Base-by-base conservation (phyloP, 164 flowering plant genomes). In the Vitis amurensis region DNA sequence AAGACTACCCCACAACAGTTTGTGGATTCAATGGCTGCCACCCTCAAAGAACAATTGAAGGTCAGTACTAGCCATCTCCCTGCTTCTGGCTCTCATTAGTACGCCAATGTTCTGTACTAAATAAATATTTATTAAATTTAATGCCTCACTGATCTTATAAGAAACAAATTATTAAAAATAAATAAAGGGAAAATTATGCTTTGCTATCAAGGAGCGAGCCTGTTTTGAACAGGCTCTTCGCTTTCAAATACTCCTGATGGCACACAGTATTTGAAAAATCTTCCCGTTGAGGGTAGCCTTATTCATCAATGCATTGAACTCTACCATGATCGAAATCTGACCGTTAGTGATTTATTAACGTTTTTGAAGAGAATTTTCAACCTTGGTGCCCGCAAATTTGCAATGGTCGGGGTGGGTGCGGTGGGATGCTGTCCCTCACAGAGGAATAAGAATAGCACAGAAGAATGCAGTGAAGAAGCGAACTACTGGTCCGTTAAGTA, bases 341-440 rank as follows among this genome's bases (percentile, higher is more conserved):
- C 44, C 44, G 7, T 37, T 37, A 56, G 11, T 19, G 44, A 4
- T 58, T 47, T 44, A 55, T 31, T 5, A 6, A 12, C 70, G 50
- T 62, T 64, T 30, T 69, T 64, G 75, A 88, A 93, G 98, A 50
- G 73, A 29, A 50, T 91, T 23, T 71, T 89, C 62, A 64, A 68
- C 31, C 68, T 78, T 19, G 92, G 93, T 5, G 97, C 76, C 3
- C 86, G 95, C 19, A 91, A 93, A 56, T 81, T 87, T 53, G 71
- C 75, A 4, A 37, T 86, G 0, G 63, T 76, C 0, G 97, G 94
- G 2, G 29, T 78, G 3, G 79, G 83, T 10, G 77, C 84, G 4
- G 71, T 88, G 0, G 97, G 98, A 3, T 93, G 98, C 71, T 77
- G 86, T 71, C 98, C 97, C 1, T 53, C 77, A 7, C 81, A 77